Conservation (phyloP, 805 yeast genomes). For the Saturnispora diversa region DNA sequence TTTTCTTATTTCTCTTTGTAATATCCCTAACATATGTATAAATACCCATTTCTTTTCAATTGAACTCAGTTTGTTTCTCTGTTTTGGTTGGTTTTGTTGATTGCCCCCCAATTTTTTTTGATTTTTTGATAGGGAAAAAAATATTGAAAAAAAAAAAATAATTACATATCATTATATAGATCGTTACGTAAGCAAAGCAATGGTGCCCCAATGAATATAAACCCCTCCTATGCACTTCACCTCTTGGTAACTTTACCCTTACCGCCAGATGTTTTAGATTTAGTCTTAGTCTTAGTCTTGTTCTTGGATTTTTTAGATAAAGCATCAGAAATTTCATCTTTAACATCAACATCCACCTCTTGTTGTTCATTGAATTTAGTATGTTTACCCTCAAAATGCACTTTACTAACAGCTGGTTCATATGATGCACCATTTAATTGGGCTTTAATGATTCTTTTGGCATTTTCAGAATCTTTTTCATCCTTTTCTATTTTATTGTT, state of each 20-base stretch:
- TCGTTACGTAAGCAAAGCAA: slow-evolving; percentile 1
- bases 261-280: not conserved
- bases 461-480: slow-evolving; percentile 12
- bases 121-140: not conserved
- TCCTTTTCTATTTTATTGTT: slow-evolving; percentile 23
- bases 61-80: too few species aligned
- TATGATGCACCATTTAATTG: slow-evolving; percentile 14
- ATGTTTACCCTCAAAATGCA: slow-evolving; percentile 47
- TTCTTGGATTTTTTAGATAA: not conserved
- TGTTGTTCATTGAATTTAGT: slow-evolving; percentile 34
- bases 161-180: not conserved
- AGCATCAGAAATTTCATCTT: not conserved
- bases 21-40: slow-evolving; percentile 28
- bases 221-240: too few species aligned
- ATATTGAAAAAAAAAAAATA: not conserved
- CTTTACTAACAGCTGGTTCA: slow-evolving; percentile 45
- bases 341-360: not conserved
- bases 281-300: not conserved
- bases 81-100: too few species aligned
- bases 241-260: too few species aligned
- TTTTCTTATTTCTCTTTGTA: slow-evolving; percentile 37
- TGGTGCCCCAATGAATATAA: not conserved
- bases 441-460: slow-evolving; percentile 27
- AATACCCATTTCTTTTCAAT: slow-evolving; percentile 4
- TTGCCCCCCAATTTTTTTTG: too few species aligned